Percentiles rank a stretch among this genome's conserved stretches.
These are phyloP conservation scores for Edaphochlamys debaryana DNA, from an alignment of 139 green algal genomes.

Conservation along the genomic window DNA sequence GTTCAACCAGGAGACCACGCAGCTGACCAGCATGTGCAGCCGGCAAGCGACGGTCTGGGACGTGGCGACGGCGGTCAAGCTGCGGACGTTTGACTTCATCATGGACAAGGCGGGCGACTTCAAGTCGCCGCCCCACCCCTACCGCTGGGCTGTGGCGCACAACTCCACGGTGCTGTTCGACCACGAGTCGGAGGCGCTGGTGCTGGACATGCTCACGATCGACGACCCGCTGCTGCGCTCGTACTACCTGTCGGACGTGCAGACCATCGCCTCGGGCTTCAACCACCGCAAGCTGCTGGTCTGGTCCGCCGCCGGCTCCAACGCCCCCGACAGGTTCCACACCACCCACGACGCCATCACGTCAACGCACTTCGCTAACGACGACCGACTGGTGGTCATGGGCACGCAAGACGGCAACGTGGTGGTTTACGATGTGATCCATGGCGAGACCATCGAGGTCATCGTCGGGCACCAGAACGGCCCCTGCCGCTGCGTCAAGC, in stretches of 20 bases:
- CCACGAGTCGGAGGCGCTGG: conserved; percentile 56
- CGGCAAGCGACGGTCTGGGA: conserved; percentile 58
- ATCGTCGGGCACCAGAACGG: conserved; percentile 60
- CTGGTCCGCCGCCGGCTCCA: conserved; percentile 53
- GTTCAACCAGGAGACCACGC: conserved; percentile 57
- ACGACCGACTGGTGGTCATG: conserved; percentile 58
- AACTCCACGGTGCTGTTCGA: conserved; percentile 58
- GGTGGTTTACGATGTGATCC: conserved; percentile 59
- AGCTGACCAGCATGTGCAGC: conserved; percentile 58
- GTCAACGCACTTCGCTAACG: conserved; percentile 50
- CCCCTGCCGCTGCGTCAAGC: conserved; percentile 59
- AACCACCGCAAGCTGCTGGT: conserved; percentile 55
- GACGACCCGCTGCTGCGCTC: conserved; percentile 54
- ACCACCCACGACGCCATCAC: conserved; percentile 68
- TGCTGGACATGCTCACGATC: conserved; percentile 59
- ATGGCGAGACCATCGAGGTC: conserved; percentile 59
- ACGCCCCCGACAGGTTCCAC: conserved; percentile 61
- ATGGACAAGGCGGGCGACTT: conserved; percentile 51
- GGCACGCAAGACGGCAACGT: conserved; percentile 62
- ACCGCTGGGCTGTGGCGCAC: conserved; percentile 50
- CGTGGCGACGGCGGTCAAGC: conserved; percentile 37
- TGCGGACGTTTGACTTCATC: conserved; percentile 60
- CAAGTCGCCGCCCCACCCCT: conserved; percentile 41
- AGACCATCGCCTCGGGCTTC: conserved; percentile 37
- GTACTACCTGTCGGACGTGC: conserved; percentile 56